Evolutionary conservation across 2,329 filamentous ascomycete species (phyloP).

Genomic region (Arthrobotrys conoides): DNA sequence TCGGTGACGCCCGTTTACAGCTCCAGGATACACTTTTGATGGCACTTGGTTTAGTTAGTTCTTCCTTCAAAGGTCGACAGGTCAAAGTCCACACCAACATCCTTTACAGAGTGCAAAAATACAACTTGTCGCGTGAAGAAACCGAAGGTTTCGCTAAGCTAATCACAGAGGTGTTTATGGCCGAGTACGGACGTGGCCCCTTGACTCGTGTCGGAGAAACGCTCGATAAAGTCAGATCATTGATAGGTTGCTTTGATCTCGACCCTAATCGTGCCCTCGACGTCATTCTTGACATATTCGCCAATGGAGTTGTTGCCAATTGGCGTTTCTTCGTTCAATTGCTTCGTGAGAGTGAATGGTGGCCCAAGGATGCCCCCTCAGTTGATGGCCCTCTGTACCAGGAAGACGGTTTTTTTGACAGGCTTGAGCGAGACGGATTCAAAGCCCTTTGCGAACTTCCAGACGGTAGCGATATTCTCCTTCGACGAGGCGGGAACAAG

Average conservation of each 20-base stretch:
- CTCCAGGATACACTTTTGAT: slow-evolving; percentile 79
- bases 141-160: slow-evolving; percentile 97
- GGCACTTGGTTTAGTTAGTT: slow-evolving; percentile 73
- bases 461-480: slow-evolving; percentile 63
- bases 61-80: slow-evolving; percentile 83
- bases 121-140: slow-evolving; percentile 94
- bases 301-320: slow-evolving; percentile 91
- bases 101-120: slow-evolving; percentile 95
- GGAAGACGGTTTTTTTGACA: slow-evolving; percentile 79
- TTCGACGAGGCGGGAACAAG: slow-evolving; percentile 76
- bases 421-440: slow-evolving; percentile 81
- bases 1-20: slow-evolving; percentile 68
- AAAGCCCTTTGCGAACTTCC: slow-evolving; percentile 84
- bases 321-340: slow-evolving; percentile 95
- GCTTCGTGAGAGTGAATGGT: slow-evolving; percentile 93
- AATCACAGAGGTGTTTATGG: slow-evolving; percentile 94
- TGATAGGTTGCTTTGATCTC: slow-evolving; percentile 96
- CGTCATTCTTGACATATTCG: slow-evolving; percentile 94
- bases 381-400: slow-evolving; percentile 66
- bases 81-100: slow-evolving; percentile 91
- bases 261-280: slow-evolving; percentile 95
- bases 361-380: slow-evolving; percentile 77
- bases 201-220: slow-evolving; percentile 82
- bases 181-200: slow-evolving; percentile 66
- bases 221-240: slow-evolving; percentile 90